Evolutionary conservation across 805 yeast genomes (phyloP).

Genomic region (Cyberlindnera sargentensis): DNA sequence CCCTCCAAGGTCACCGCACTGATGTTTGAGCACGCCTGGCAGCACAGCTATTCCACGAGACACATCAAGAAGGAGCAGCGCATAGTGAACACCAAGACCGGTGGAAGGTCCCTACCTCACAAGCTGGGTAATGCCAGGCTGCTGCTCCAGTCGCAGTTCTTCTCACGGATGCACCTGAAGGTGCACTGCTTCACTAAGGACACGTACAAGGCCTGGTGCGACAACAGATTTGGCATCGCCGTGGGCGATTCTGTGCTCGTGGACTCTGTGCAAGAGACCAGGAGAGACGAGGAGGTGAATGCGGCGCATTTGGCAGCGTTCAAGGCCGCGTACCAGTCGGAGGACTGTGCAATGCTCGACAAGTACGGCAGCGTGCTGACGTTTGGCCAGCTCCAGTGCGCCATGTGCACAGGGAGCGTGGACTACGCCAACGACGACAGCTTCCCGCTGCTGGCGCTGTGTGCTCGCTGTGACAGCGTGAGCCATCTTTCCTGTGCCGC

Average conservation of each 20-base stretch:
- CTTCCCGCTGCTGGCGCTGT: conserved; percentile 30
- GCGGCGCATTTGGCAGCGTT: conserved; percentile 22
- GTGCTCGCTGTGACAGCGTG: conserved; percentile 29
- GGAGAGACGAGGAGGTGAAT: conserved; percentile 15
- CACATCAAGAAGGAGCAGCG: conserved; percentile 40
- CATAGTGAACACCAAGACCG: conserved; percentile 29
- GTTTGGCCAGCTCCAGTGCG: conserved; percentile 25
- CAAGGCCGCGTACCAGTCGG: conserved; percentile 13
- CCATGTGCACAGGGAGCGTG: conserved; percentile 24
- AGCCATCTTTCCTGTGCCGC: conserved; percentile 37
- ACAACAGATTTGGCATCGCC: conserved; percentile 13
- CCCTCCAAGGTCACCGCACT: conserved; percentile 63
- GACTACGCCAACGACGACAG: conserved; percentile 29
- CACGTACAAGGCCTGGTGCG: conserved; percentile 16
- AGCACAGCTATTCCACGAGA: conserved; percentile 60
- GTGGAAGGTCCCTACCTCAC: conserved; percentile 37
- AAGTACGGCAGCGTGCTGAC: conserved; percentile 17
- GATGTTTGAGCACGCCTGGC: conserved; percentile 84
- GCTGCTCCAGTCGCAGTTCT: conserved; percentile 36
- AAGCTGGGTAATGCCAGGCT: conserved; percentile 42
- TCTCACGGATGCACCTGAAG: conserved; percentile 36
- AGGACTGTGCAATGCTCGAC: conserved; percentile 10
- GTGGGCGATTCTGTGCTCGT: conserved; percentile 5
- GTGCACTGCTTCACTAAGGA: conserved; percentile 38
- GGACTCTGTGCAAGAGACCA: conserved; percentile 3